Conservation (phyloP, 192 early-diverging fungal species). For the Kappamyces sp. region DNA sequence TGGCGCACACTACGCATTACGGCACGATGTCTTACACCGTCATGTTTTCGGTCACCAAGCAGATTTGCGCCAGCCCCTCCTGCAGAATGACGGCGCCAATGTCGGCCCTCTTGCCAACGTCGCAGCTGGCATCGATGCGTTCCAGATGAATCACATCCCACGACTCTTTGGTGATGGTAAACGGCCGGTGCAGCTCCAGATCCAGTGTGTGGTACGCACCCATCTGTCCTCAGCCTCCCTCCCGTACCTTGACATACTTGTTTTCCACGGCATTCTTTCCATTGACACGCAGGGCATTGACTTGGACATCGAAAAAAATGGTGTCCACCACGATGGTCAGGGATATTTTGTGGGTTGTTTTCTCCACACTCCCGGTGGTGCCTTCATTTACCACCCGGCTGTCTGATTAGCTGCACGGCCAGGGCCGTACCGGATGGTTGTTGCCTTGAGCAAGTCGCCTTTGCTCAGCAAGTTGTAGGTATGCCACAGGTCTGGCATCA, state of each 20-base stretch:
- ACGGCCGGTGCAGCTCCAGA: slow-evolving; percentile 64
- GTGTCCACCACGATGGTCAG: slow-evolving; percentile 80
- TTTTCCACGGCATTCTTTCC: slow-evolving; percentile 83
- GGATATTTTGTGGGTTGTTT: slow-evolving; percentile 68
- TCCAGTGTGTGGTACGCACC: slow-evolving; percentile 93
- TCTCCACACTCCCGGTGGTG: slow-evolving; percentile 80
- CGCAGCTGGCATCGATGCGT: slow-evolving; percentile 80
- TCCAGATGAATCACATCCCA: slow-evolving; percentile 95
- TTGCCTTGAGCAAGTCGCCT: slow-evolving; percentile 80
- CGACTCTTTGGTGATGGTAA: slow-evolving; percentile 79
- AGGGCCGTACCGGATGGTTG: slow-evolving; percentile 65
- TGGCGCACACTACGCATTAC: slow-evolving; percentile 55
- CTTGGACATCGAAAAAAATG: slow-evolving; percentile 88
- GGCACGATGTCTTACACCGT: slow-evolving; percentile 47
- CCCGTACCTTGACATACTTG: slow-evolving; percentile 75
- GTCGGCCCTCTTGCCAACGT: slow-evolving; percentile 83
- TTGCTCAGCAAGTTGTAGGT: slow-evolving; percentile 72
- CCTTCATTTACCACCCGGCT: slow-evolving; percentile 85
- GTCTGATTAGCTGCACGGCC: neutral
- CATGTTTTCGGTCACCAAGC: slow-evolving; percentile 90
- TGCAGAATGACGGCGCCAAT: slow-evolving; percentile 83
- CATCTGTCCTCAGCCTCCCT: slow-evolving; percentile 40
- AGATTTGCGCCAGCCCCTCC: slow-evolving; percentile 82
- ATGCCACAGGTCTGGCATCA: slow-evolving; percentile 86
- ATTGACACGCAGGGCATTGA: slow-evolving; percentile 74